Conservation (phyloP, 2,329 filamentous ascomycete genomes). For the Microcera coccophila region DNA sequence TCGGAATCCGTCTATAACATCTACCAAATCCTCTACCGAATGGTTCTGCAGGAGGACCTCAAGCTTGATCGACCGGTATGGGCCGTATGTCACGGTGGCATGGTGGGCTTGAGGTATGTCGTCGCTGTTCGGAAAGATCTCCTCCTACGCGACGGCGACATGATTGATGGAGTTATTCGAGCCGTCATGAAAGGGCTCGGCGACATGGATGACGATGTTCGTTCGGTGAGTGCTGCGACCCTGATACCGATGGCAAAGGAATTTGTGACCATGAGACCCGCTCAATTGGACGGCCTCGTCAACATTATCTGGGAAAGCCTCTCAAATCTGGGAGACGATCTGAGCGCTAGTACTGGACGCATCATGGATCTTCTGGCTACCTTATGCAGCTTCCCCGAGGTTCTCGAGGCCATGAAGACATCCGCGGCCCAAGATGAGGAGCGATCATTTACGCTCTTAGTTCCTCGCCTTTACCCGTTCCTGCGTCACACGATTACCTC, state of each 20-base stretch:
- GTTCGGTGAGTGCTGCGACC: constrained; percentile 95
- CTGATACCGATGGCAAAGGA: constrained; percentile 94
- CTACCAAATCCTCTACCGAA: constrained; percentile 77
- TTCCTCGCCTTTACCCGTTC: constrained; percentile 93
- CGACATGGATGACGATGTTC: constrained; percentile 90
- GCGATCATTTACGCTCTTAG: constrained; percentile 85
- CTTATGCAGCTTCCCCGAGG: constrained; percentile 88
- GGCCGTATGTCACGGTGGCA: constrained; percentile 96
- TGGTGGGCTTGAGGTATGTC: constrained; percentile 93
- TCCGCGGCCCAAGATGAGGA: constrained; percentile 80
- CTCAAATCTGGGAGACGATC: constrained; percentile 91
- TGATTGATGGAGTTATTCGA: constrained; percentile 88
- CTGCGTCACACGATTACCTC: constrained; percentile 95
- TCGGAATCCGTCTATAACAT: constrained; percentile 75
- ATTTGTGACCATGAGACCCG: constrained; percentile 80
- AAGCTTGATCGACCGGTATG: constrained; percentile 71
- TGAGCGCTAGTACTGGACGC: constrained; percentile 94
- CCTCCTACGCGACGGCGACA: constrained; percentile 72
- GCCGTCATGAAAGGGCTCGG: constrained; percentile 93
- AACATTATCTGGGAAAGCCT: constrained; percentile 97
- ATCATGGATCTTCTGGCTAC: constrained; percentile 98
- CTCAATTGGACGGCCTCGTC: constrained; percentile 75
- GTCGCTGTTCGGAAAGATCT: constrained; percentile 93
- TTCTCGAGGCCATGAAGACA: constrained; percentile 87
- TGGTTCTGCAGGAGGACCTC: constrained; percentile 88